These are phyloP conservation scores for Talaromyces sp. DNA, from an alignment of 2,329 filamentous ascomycete genomes.

Conservation along the genomic window DNA sequence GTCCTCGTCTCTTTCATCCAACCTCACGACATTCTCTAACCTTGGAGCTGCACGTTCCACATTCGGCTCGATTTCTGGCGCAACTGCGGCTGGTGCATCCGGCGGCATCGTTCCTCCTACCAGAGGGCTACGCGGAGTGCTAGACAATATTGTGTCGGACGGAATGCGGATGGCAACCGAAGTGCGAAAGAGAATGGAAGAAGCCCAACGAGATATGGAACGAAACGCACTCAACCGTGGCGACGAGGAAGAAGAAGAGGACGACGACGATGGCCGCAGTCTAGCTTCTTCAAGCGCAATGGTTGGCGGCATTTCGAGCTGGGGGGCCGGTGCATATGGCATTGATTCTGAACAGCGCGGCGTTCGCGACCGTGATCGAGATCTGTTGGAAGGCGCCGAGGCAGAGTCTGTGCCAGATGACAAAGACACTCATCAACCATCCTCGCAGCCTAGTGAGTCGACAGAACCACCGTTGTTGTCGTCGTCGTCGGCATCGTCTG, in stretches of 20 bases:
- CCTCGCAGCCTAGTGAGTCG: not conserved
- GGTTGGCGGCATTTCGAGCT: slow-evolving; percentile 32
- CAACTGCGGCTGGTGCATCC: slow-evolving; percentile 46
- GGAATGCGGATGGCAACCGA: slow-evolving; percentile 95
- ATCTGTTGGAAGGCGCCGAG: slow-evolving; percentile 70
- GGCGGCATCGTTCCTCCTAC: slow-evolving; percentile 59
- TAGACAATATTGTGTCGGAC: slow-evolving; percentile 96
- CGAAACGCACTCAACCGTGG: slow-evolving; percentile 66
- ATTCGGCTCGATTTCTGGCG: slow-evolving; percentile 26
- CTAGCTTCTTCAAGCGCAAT: slow-evolving; percentile 22
- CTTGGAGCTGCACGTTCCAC: slow-evolving; percentile 45
- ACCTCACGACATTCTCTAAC: slow-evolving; percentile 81
- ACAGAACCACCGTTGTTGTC: not conserved
- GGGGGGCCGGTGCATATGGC: slow-evolving; percentile 41
- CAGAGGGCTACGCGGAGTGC: slow-evolving; percentile 80
- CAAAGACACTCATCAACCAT: slow-evolving; percentile 17
- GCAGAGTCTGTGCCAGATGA: slow-evolving; percentile 43
- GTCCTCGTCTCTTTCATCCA: slow-evolving; percentile 54
- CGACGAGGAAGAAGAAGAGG: slow-evolving; percentile 67
- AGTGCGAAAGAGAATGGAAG: slow-evolving; percentile 87
- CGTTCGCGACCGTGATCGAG: slow-evolving; percentile 63
- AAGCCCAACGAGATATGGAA: slow-evolving; percentile 88
- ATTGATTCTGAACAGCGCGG: slow-evolving; percentile 60
- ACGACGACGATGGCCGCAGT: slow-evolving; percentile 54
- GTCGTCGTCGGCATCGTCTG: not conserved